Base-by-base conservation (phyloP, 164 flowering plant species). In the Annona squamosa region DNA sequence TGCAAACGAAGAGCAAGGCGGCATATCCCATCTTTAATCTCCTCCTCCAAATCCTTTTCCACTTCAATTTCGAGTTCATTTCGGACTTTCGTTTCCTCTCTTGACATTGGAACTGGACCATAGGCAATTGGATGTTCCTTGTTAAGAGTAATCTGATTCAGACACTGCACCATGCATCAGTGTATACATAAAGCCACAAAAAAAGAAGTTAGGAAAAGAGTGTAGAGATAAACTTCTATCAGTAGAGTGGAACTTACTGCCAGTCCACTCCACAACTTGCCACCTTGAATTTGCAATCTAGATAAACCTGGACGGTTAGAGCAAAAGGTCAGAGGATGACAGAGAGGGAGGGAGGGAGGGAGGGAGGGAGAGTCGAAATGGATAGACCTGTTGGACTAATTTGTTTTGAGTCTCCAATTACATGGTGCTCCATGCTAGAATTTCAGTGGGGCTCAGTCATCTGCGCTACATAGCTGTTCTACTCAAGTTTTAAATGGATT, bases 11-110 rank as follows among this genome's bases (percentile, higher is more conserved):
- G 77, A 52, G 93, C 90, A 5, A 87, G 88, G 56, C 73, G 81
- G 75, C 74, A 86, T 42, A 91, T 89, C 13, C 79, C 90, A 6
- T 85, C 87, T 69, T 91, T 89, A 37, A 91, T 86, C 77, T 91
- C 97, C 72, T 79, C 85, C 77, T 89, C 93, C 73, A 91, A 78
- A 6, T 74, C 82, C 44, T 69, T 82, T 48, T 91, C 92, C 41
- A 91, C 80, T 1, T 89, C 90, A n/a, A 5, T 71, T 73, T 85
- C 92, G 1, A 91, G 83, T 74, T 88, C 90, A 0, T 42, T 63
- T 0, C 87, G 82, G 41, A 91, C 87, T 71, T 74, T 86, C 76
- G 64, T 0, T 75, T 91, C 97, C 64, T 86, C 87, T 2, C 73
- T 64, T 0, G 87, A 81, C 76, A 82, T 77, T 37, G 17, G 45